Evolutionary conservation across 495 filamentous ascomycete genomes (phyloP).

Genomic region (Apodospora peruviana): DNA sequence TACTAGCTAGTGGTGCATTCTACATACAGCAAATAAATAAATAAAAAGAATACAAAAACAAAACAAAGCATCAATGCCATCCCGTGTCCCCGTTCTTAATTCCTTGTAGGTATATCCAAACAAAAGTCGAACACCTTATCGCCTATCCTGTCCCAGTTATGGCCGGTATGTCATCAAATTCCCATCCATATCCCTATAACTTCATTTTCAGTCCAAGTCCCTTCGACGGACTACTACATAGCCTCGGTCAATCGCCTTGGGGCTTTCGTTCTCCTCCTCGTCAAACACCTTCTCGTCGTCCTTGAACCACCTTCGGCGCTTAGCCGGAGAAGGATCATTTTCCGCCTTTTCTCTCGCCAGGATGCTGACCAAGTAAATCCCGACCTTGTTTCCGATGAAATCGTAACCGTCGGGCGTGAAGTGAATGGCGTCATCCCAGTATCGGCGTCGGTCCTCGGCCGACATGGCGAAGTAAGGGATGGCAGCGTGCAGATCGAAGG

Average conservation of each 20-base stretch:
- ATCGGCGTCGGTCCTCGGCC: constrained; percentile 32
- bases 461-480: constrained; percentile 49
- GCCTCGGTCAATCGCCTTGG: constrained; percentile 32
- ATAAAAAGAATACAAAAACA: neutral
- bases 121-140: constrained; percentile 10
- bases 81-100: neutral
- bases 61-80: neutral
- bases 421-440: constrained; percentile 61
- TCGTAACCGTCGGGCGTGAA: constrained; percentile 55
- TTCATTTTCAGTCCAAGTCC: constrained; percentile 41
- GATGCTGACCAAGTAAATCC: constrained; percentile 37
- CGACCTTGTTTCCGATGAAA: constrained; percentile 50
- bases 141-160: no score
- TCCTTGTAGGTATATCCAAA: neutral
- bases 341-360: constrained; percentile 32
- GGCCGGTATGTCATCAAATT: no score
- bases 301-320: constrained; percentile 23
- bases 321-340: constrained; percentile 12
- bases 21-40: neutral
- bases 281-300: constrained; percentile 34
- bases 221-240: constrained; percentile 40
- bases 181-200: no score
- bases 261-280: constrained; percentile 39
- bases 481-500: constrained; percentile 47
- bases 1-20: neutral